Evolutionary conservation across 2,329 filamentous ascomycete genomes (phyloP), one percentile per base, ranked within the genome.

Genomic region (Fusarium gaditjirri): DNA sequence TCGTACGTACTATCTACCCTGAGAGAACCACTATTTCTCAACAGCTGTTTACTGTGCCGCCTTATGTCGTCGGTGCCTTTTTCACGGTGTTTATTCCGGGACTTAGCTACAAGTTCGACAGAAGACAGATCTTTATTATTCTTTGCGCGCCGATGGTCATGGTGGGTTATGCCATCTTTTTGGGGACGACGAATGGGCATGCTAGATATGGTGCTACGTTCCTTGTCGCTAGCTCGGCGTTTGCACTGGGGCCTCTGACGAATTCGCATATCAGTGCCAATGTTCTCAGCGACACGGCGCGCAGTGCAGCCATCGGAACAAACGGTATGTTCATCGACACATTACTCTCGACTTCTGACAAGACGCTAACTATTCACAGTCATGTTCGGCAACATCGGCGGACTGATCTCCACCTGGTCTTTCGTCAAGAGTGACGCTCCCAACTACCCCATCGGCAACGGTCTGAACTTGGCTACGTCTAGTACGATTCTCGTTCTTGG

Each of bases 331-430:
- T 31, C 2, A 6, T 3, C 12, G 1, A 6, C 5, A 6, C 9
- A 23, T 21, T 5, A 5, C 19, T 1, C 2, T n/a, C 23, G 3
- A 3, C 4, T 2, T 12, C n/a, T 27, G 17, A 52, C 2, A 16
- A 1, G 10, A 14, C 8, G 6, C 59, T 65, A 19, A 65, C 35
- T 17, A 27, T 19, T 10, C 3, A 42, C 11, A 71, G 80, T 93
- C 76, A 93, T 93, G 91, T 82, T 92, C 29, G 92, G 91, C 33
- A 93, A 93, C 60, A 78, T 93, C 12, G 92, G 92, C 3, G 92
- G 91, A 0, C 77, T 93, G 29, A 86, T 91, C 58, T 85, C 87
- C 0, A 91, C 89, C 0, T 92, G 90, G 90, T 85, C 83, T 3
- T 92, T 91, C 79, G 72, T 93, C 29, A 86, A 88, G 0, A 87